Evolutionary conservation across 2,329 filamentous ascomycete species (phyloP), one percentile per base, ranked within the genome.

Genomic region (Shiraia sp.): DNA sequence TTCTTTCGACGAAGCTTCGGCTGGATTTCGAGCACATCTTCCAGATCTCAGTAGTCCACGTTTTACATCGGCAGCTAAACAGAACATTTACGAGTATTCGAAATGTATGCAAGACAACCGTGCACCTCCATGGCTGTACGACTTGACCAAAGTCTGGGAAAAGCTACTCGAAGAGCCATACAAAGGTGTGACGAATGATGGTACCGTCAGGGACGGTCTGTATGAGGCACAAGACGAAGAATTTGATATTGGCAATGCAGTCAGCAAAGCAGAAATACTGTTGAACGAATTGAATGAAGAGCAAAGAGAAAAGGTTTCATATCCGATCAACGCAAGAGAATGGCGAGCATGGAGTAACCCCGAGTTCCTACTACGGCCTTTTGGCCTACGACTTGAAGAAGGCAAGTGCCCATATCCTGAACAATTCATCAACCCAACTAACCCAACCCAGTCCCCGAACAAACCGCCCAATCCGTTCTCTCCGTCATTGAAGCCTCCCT

Each of bases 261-360:
- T 82, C 9, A 45, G 70, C 0, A 75, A 79, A 0, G 73, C 79
- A 0, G 62, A 78, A 2, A 41, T 59, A 0, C 61, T 86, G 2
- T 58, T 83, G 0, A 48, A 57, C 1, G 63, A 71, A 2, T 68
- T 87, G 12, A 69, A 73, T 12, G 64, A 73, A 0, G 69, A 73
- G 8, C 78, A 87, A 55, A 72, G 68, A 32, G 49, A 72, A 13
- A 71, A 71, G 19, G 61, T 83, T 0, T 66, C 66, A 24, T 80
- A 85, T 55, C 82, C 86, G 58, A 76, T 90, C 49, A 82, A 88
- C 69, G 82, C 83, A 1, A 80, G 80, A 2, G 82, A 88, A 59
- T 90, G 86, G 85, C 80, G 86, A 33, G 81, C 84, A 9, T 82
- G 79, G 79, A 80, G 77, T 6, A 90, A 90, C 61, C 87, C 87